Evolutionary conservation across 1,284 basidiomycete genomes (phyloP).

Genomic region (Ganoderma lucidum): DNA sequence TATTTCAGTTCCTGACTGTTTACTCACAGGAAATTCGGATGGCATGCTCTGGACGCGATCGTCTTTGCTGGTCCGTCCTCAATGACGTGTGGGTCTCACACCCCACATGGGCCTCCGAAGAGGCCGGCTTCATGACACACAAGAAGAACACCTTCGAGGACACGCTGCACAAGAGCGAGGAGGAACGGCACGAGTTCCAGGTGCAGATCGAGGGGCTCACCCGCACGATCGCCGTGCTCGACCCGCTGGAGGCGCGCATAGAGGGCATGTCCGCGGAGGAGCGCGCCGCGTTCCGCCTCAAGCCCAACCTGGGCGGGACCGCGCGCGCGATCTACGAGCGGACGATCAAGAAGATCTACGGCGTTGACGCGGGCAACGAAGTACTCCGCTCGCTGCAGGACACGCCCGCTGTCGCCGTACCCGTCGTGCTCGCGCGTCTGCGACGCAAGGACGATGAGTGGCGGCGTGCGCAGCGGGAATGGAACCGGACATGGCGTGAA

Average conservation of each 20-base stretch:
- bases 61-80: conserved; percentile 95
- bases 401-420: conserved; percentile 89
- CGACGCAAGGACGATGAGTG: conserved; percentile 98
- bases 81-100: conserved; percentile 98
- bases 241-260: conserved; percentile 89
- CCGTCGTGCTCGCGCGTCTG: conserved; percentile 90
- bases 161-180: conserved; percentile 95
- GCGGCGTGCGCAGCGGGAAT: conserved; percentile 94
- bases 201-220: conserved; percentile 94
- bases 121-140: conserved; percentile 92
- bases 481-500: conserved; percentile 97
- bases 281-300: conserved; percentile 84
- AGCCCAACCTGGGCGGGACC: conserved; percentile 89
- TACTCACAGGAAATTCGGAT: conserved; percentile 80
- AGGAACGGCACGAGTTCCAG: conserved; percentile 98
- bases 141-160: conserved; percentile 99
- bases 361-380: conserved; percentile 82
- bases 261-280: conserved; percentile 93
- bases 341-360: conserved; percentile 96
- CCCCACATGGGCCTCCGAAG: conserved; percentile 97
- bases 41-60: conserved; percentile 94
- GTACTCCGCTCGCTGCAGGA: conserved; percentile 94
- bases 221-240: conserved; percentile 92
- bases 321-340: conserved; percentile 93
- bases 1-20: not conserved